A percentile compares a stretch with the other conserved stretches of the same genome.
These are phyloP conservation scores for Mycena belliarum DNA, from an alignment of 768 basidiomycete species.

Conservation along the genomic window DNA sequence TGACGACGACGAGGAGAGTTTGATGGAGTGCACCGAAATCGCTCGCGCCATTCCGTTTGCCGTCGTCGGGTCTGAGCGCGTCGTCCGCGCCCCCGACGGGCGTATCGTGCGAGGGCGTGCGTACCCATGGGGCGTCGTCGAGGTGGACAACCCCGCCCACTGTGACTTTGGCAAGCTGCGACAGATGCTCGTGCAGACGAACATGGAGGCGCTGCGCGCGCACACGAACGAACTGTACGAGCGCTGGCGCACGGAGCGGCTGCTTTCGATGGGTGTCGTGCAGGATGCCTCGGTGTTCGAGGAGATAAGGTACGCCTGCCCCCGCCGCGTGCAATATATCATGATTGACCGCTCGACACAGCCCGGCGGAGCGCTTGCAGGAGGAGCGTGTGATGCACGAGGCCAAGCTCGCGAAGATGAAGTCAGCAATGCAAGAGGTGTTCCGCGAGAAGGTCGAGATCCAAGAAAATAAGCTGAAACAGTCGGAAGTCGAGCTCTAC, in stretches of 20 bases:
- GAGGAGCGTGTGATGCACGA: constrained; percentile 96
- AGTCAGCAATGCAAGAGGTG: constrained; percentile 99
- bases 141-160: constrained; percentile 98
- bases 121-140: constrained; percentile 99
- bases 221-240: constrained; percentile 97
- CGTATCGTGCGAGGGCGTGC: constrained; percentile 90
- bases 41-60: constrained; percentile 98
- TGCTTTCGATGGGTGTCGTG: constrained; percentile 94
- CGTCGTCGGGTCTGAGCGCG: constrained; percentile 88
- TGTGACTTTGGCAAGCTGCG: constrained; percentile 99
- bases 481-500: constrained; percentile 98
- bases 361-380: constrained; percentile 92
- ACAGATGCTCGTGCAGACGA: constrained; percentile 98
- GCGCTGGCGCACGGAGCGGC: constrained; percentile 95
- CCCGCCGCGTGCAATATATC: not conserved
- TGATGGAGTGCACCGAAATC: constrained; percentile 96
- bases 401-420: constrained; percentile 97
- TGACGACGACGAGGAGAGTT: constrained; percentile 97
- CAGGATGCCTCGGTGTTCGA: constrained; percentile 98
- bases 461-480: constrained; percentile 98
- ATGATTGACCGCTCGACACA: constrained; percentile 34
- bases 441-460: constrained; percentile 99
- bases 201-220: constrained; percentile 98
- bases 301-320: constrained; percentile 86
- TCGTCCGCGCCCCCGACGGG: constrained; percentile 81